These are phyloP conservation scores for Colletotrichum acutatum DNA, from an alignment of 2,329 filamentous ascomycete genomes.

Conservation along the genomic window DNA sequence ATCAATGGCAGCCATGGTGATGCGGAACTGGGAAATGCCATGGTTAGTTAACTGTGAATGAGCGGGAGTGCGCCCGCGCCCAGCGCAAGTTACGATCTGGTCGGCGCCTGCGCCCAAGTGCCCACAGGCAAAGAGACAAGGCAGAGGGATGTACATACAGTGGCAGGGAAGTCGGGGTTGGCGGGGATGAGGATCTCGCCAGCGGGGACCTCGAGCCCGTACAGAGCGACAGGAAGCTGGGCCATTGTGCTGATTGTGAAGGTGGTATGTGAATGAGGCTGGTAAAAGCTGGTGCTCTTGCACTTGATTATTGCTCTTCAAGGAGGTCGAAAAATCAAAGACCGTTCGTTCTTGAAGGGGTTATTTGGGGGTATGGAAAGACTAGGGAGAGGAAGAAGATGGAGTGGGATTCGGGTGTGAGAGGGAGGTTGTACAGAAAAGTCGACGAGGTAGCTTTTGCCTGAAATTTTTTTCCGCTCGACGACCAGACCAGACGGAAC, in stretches of 20 bases:
- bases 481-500: conserved; percentile 26
- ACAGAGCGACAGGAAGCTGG: conserved; percentile 78
- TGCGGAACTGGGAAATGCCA: conserved; percentile 76
- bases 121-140: not conserved
- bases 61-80: not conserved
- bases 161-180: conserved; percentile 81
- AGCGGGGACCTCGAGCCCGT: conserved; percentile 90
- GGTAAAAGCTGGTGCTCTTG: conserved; percentile 11
- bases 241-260: conserved; percentile 57
- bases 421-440: conserved; percentile 25
- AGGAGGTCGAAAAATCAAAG: conserved; percentile 35
- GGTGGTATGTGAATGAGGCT: not conserved
- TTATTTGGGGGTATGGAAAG: not conserved
- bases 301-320: conserved; percentile 19
- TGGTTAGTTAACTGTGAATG: conserved; percentile 43
- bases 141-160: conserved; percentile 68
- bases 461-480: conserved; percentile 36
- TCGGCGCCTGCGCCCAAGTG: not conserved
- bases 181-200: conserved; percentile 86
- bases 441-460: conserved; percentile 32
- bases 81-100: conserved; percentile 8
- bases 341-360: conserved; percentile 6
- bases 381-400: conserved; percentile 23
- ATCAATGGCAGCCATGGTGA: conserved; percentile 98
- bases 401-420: conserved; percentile 28